These are phyloP conservation scores for Fusarium palustre DNA, from an alignment of 2,329 filamentous ascomycete species.

Conservation along the genomic window DNA sequence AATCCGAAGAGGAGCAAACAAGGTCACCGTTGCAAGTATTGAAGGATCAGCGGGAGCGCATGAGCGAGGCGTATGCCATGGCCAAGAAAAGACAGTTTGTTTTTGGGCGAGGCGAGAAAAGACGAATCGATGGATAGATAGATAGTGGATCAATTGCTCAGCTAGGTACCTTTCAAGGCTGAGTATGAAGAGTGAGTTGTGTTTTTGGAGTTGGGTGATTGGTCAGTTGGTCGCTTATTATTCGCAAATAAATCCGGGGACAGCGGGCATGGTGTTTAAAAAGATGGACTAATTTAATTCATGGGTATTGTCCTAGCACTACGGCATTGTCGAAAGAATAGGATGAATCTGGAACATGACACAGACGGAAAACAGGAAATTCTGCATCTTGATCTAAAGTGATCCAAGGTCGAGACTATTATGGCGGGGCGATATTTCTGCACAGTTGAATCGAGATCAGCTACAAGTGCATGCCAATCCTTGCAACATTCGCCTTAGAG, in stretches of 20 bases:
- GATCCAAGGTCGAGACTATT: background rate
- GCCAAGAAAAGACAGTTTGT: constrained; percentile 23
- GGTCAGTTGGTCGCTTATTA: background rate
- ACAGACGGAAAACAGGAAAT: constrained; percentile 7
- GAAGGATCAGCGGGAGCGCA: constrained; percentile 25
- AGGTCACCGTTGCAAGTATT: constrained; percentile 30
- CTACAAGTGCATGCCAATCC: background rate
- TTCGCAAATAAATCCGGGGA: background rate
- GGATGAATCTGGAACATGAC: background rate
- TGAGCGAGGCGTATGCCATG: constrained; percentile 26
- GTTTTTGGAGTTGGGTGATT: constrained; percentile 8
- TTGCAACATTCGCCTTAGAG: constrained; percentile 4
- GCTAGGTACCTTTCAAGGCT: too few relatives aligned
- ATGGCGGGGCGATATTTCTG: constrained; percentile 1
- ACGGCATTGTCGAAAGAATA: constrained; percentile 20
- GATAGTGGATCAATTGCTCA: background rate
- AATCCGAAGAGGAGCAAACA: constrained; percentile 17
- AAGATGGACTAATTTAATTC: background rate
- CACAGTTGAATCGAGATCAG: constrained; percentile 6
- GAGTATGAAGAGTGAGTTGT: background rate
- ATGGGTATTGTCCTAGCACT: constrained; percentile 14
- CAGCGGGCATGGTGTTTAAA: background rate
- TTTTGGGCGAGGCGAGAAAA: constrained; percentile 20
- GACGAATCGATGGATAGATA: constrained; percentile 2
- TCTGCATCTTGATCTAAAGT: constrained; percentile 15